A percentile compares a stretch with the other conserved stretches of the same genome.
Evolutionary conservation across 2,329 filamentous ascomycete genomes (phyloP).

Genomic region (Xylaria sp.): DNA sequence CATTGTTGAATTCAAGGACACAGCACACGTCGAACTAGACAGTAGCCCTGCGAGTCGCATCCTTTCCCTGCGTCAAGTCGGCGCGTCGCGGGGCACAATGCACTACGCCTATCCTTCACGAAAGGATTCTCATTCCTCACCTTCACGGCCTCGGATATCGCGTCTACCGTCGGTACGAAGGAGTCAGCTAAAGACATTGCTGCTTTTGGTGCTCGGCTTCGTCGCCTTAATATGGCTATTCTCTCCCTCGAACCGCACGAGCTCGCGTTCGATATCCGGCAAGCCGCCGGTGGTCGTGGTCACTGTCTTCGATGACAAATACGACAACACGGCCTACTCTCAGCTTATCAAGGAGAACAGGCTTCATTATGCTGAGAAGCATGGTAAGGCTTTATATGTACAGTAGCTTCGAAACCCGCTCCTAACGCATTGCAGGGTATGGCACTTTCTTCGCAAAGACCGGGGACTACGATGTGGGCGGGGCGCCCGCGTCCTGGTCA

Average conservation of each 20-base stretch:
- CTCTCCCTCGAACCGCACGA: conserved; percentile 33
- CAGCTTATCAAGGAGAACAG: conserved; percentile 76
- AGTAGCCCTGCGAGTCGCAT: background rate
- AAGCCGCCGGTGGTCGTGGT: conserved; percentile 69
- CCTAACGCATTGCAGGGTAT: conserved; percentile 58
- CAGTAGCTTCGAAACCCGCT: background rate
- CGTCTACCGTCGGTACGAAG: conserved; percentile 52
- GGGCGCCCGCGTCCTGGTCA: conserved; percentile 61
- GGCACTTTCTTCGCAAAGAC: conserved; percentile 72
- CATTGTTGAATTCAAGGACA: background rate
- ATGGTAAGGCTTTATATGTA: conserved; percentile 54
- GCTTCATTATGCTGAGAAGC: conserved; percentile 73
- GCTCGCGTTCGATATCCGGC: conserved; percentile 42
- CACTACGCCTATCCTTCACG: conserved; percentile 86
- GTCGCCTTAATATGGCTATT: conserved; percentile 58
- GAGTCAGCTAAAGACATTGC: conserved; percentile 56
- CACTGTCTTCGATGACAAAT: conserved; percentile 69
- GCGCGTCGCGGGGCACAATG: conserved; percentile 47
- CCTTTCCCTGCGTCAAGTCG: conserved; percentile 2
- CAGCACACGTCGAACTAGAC: conserved; percentile 2
- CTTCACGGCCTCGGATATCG: conserved; percentile 60
- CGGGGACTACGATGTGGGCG: conserved; percentile 67
- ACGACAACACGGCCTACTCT: conserved; percentile 61
- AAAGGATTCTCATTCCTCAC: conserved; percentile 71
- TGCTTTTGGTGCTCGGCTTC: conserved; percentile 49